phyloP scores from a whole-genome alignment of 176 grass and related monocot genomes.

The Oryza officinalis region DNA sequence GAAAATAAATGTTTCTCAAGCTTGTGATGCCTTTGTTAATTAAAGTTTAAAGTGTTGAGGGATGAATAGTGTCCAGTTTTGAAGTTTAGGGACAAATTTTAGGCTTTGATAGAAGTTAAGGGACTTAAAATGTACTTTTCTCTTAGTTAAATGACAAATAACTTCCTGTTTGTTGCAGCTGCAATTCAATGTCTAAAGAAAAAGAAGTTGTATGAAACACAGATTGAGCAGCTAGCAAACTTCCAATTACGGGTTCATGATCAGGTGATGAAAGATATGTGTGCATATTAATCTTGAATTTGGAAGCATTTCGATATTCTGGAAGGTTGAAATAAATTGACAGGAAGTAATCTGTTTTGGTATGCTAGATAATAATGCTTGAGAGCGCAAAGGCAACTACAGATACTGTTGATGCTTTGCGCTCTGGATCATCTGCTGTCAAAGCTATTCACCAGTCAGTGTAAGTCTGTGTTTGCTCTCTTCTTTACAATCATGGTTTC shows the following conservation, averaged over 20 bases:
- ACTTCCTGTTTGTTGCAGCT: constrained; percentile 53
- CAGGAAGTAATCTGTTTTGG: not conserved
- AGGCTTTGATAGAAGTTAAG: too few species aligned
- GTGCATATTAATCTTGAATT: not conserved
- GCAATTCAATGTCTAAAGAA: constrained; percentile 69
- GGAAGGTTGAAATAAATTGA: constrained; percentile 18
- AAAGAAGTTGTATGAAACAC: constrained; percentile 72
- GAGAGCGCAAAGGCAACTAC: constrained; percentile 71
- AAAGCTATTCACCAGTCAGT: constrained; percentile 72
- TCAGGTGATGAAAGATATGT: constrained; percentile 43
- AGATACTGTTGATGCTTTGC: constrained; percentile 68
- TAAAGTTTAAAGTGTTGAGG: too few species aligned
- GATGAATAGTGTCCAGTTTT: too few species aligned
- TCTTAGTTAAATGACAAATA: constrained; percentile 19
- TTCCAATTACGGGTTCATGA: constrained; percentile 74
- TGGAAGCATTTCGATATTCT: not conserved
- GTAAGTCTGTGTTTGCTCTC: constrained; percentile 48
- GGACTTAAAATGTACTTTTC: too few species aligned
- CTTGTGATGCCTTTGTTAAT: not conserved
- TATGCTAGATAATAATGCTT: constrained; percentile 53
- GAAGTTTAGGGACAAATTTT: too few species aligned
- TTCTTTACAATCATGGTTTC: not conserved
- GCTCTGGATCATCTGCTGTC: constrained; percentile 61
- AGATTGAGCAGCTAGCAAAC: constrained; percentile 66
- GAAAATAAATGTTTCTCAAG: not conserved